Conservation (phyloP, 176 grass and related monocot genomes). For the Paspalum notatum region DNA sequence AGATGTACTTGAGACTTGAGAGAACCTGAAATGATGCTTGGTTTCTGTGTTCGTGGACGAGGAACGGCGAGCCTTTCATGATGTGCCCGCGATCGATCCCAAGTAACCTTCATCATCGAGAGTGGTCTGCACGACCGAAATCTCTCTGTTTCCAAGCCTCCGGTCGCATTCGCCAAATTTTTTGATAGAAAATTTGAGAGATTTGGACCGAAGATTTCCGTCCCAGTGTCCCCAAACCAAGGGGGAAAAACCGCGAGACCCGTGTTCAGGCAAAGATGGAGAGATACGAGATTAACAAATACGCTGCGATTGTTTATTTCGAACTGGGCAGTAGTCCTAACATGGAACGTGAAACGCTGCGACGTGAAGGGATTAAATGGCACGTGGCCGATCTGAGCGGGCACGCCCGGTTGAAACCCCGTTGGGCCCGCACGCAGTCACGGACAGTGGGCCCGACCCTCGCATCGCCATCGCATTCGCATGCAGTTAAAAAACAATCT, state of each 20-base stretch:
- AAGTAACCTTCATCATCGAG: neutral
- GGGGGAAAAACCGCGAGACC: neutral
- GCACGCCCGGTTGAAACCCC: conserved; percentile 31
- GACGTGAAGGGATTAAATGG: conserved; percentile 38
- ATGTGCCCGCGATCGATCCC: conserved; percentile 26
- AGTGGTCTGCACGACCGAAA: neutral
- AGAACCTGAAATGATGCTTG: conserved; percentile 14
- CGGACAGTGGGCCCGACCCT: neutral
- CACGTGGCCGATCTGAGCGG: conserved; percentile 50
- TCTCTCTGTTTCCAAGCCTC: neutral
- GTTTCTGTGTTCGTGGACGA: neutral
- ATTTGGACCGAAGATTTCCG: neutral
- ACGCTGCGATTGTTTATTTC: conserved; percentile 32
- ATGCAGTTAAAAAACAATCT: conserved; percentile 42
- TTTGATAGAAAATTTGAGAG: neutral
- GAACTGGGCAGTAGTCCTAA: conserved; percentile 22
- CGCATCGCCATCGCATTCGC: neutral
- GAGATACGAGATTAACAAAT: neutral
- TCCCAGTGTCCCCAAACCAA: too few relatives aligned
- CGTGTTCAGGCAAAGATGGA: neutral
- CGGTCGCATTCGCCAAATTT: neutral
- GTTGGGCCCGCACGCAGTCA: conserved; percentile 15
- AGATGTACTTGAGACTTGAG: conserved; percentile 27
- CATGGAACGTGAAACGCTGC: conserved; percentile 51
- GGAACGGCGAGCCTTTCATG: too few relatives aligned